Base-by-base conservation (phyloP, 306 rosid species). In the Alnus glutinosa region DNA sequence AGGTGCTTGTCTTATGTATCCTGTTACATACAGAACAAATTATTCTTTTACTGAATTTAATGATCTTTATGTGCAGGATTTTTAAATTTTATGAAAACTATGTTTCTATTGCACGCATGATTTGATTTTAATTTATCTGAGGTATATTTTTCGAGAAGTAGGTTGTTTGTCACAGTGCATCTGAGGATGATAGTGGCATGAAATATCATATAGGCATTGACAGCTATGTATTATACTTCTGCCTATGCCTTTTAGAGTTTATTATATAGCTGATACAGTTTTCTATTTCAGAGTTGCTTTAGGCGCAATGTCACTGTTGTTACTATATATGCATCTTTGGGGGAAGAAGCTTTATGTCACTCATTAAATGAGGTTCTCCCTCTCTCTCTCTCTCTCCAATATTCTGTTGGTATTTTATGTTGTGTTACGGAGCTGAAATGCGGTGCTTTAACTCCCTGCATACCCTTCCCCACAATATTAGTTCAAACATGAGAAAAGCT, bases 261-360 rank as follows among this genome's bases (percentile, higher is more conserved):
- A 77, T 42, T 15, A 77, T 34, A 7, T 63, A 50, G 47, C 77
- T 80, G 28, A 59, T 51, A 23, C 54, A 62, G 64, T 63, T 75
- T 61, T 59, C 72, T 74, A 36, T 81, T 34, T 77, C 89, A 96
- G 99, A 96, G 87, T 72, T 93, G 99, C 81, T 93, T 93, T 84
- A 88, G 99, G 83, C 89, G 97, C 85, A 93, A 91, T 78, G 83
- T 91, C 84, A 93, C 97, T 5, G 99, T 96, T 61, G 99, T 96
- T 77, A 96, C 99, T 50, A 93, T 93, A 54, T 96, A 93, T 82
- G 86, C 99, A 59, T 96, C 98, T 54, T 81, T 96, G 75, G 99
- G 99, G 78, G 96, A 91, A 88, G 98, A 90, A 79, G 99, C 99
- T 69, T 74, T 96, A 52, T 91, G 97, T 83, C 93, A 96, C 71